phyloP scores from a whole-genome alignment of 1,139 yeast species.

The Geotrichum europaeum region DNA sequence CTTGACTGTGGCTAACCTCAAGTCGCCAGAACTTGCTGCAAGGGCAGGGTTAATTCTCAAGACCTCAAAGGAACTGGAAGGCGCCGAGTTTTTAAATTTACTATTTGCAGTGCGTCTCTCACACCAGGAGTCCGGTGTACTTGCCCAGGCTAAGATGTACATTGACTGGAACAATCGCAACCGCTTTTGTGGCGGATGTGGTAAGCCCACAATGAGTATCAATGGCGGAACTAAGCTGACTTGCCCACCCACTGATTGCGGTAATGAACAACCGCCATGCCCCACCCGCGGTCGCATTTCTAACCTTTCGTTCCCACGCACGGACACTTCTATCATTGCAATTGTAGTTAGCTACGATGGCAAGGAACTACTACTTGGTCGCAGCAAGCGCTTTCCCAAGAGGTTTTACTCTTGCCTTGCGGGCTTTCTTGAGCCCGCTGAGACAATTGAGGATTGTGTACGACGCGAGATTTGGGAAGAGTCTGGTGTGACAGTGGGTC shows the following conservation, averaged over 20 bases:
- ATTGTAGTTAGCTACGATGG: slow-evolving; percentile 63
- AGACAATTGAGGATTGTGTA: slow-evolving; percentile 83
- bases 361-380: slow-evolving; percentile 63
- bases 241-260: slow-evolving; percentile 44
- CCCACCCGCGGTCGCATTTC: slow-evolving; percentile 36
- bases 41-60: slow-evolving; percentile 21
- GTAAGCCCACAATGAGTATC: slow-evolving; percentile 57
- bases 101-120: slow-evolving; percentile 27
- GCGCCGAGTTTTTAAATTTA: slow-evolving; percentile 32
- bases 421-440: slow-evolving; percentile 94
- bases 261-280: slow-evolving; percentile 28
- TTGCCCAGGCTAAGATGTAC: slow-evolving; percentile 78
- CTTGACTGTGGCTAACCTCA: slow-evolving; percentile 35
- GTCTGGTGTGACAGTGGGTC: slow-evolving; percentile 70
- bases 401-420: slow-evolving; percentile 84
- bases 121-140: slow-evolving; percentile 49
- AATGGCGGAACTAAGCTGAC: slow-evolving; percentile 77
- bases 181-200: slow-evolving; percentile 86
- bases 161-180: slow-evolving; percentile 78
- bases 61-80: slow-evolving; percentile 29
- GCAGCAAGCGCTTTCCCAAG: slow-evolving; percentile 51
- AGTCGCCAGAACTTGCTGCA: slow-evolving; percentile 16
- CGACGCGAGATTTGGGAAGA: slow-evolving; percentile 93
- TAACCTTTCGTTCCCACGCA: slow-evolving; percentile 78
- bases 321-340: slow-evolving; percentile 81